These are phyloP conservation scores for Kokia cookei DNA, from an alignment of 441 rosid genomes.

Conservation along the genomic window DNA sequence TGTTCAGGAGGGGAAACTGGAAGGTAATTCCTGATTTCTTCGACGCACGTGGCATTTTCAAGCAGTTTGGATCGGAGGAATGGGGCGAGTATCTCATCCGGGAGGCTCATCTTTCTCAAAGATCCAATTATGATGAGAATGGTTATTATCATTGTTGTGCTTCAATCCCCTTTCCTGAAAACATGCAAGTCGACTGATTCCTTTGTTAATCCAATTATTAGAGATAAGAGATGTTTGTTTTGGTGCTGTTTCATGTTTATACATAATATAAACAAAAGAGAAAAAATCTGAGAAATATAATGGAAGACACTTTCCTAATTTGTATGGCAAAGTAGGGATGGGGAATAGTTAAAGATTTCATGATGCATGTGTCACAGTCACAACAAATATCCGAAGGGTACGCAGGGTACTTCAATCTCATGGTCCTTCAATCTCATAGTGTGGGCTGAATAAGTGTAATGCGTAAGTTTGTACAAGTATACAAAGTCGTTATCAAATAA, in stretches of 20 bases:
- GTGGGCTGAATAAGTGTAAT: neutral
- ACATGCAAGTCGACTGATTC: slow-evolving; percentile 30
- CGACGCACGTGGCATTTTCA: slow-evolving; percentile 65
- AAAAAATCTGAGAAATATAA: neutral
- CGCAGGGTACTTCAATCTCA: neutral
- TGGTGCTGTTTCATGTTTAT: neutral
- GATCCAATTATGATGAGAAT: slow-evolving; percentile 51
- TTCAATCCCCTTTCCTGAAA: slow-evolving; percentile 72
- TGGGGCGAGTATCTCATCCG: slow-evolving; percentile 83
- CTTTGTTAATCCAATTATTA: neutral
- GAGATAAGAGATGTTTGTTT: neutral
- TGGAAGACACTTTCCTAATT: neutral
- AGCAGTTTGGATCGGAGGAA: slow-evolving; percentile 60
- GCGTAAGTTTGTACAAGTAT: too few relatives aligned
- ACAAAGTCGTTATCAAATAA: too few relatives aligned
- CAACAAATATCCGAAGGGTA: neutral
- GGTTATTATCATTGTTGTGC: slow-evolving; percentile 88
- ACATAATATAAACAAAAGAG: too few relatives aligned
- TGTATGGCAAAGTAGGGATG: neutral
- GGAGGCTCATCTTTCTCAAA: slow-evolving; percentile 95
- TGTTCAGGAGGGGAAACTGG: slow-evolving; percentile 26
- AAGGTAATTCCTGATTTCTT: slow-evolving; percentile 40
- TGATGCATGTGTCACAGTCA: neutral
- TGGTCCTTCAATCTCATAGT: neutral
- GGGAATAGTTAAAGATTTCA: neutral